Conservation (phyloP, 345 rosid genomes). For the Litchi chinensis region DNA sequence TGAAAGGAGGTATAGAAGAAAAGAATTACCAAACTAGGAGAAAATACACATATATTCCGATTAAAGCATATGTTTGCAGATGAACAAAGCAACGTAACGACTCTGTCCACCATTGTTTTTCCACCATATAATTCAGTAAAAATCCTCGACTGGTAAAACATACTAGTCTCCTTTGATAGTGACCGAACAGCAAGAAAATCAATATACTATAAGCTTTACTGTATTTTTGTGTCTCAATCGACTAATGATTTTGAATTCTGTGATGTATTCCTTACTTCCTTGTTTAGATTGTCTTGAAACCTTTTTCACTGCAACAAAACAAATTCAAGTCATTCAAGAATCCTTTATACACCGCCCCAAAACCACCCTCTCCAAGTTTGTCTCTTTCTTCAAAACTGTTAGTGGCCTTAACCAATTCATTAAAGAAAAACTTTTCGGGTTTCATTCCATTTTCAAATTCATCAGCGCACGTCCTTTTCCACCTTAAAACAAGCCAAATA, state of each 20-base stretch:
- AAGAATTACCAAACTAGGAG: too few relatives aligned
- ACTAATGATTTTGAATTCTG: constrained; percentile 38
- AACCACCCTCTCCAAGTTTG: constrained; percentile 42
- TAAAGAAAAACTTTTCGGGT: constrained; percentile 27
- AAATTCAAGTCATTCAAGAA: constrained; percentile 3
- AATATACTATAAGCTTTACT: constrained; percentile 39
- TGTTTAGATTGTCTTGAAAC: constrained; percentile 14
- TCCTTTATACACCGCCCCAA: constrained; percentile 29
- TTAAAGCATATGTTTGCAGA: too few relatives aligned
- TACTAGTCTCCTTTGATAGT: too few relatives aligned
- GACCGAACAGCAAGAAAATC: too few relatives aligned
- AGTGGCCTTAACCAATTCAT: constrained; percentile 32
- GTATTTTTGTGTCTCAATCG: constrained; percentile 39
- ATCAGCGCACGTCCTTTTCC: too few relatives aligned
- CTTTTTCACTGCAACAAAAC: constrained; percentile 34
- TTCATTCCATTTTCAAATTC: constrained; percentile 25
- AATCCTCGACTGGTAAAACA: too few relatives aligned
- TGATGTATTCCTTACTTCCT: constrained; percentile 30
- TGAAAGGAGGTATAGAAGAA: too few relatives aligned
- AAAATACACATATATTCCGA: too few relatives aligned
- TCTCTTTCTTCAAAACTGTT: constrained; percentile 25
- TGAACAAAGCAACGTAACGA: too few relatives aligned
- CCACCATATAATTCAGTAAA: too few relatives aligned
- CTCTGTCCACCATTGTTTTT: too few relatives aligned
- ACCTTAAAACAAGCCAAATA: too few relatives aligned